Base-by-base conservation (phyloP, 2,329 filamentous ascomycete genomes). In the Claviceps humidiphila region DNA sequence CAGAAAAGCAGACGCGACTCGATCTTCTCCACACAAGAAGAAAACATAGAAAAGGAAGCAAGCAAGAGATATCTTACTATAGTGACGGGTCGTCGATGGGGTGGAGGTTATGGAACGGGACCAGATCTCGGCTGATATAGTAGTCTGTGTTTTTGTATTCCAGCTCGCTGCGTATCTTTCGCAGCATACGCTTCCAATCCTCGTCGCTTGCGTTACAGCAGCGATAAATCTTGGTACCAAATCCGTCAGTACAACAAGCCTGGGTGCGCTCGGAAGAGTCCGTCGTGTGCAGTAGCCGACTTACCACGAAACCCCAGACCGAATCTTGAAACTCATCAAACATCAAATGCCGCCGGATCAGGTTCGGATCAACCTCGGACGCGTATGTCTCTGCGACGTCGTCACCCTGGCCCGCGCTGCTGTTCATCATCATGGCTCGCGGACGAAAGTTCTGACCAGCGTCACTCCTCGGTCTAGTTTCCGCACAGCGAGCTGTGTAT, bases 281-380 rank as follows among this genome's bases (percentile, higher is more conserved):
- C 22, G 3, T 24, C 5, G 22, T 24, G 5, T 26, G 24, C 6
- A 7, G 24, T 26, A 26, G 24, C 9, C 22, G 47, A 34, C 48
- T 50, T 43, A 50, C 40, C 39, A 50, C 48, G 26, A 50, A 50
- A 9, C 48, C 48, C 48, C 48, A 50, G 48, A 16, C 41, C 16
- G 48, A 43, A 37, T 50, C 48, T 24, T 41, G 40, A 37, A 50
- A 43, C 40, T 43, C 37, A 14, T 5, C 30, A 40, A 39, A 43
- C 9, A 13, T 43, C 39, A 43, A 22, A n/a, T 26, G 42, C 13
- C 24, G 43, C 40, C 37, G 20, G 26, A 50, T 43, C 14, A 13
- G 24, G n/a, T 50, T 24, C 34, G 37, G 34, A 40, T 50, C 48
- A n/a, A 44, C 3, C 26, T 50, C 24, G 24, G 16, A 16, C 39